Base-by-base conservation (phyloP, 1,139 yeast species). In the Blastobotrys ciferrii region DNA sequence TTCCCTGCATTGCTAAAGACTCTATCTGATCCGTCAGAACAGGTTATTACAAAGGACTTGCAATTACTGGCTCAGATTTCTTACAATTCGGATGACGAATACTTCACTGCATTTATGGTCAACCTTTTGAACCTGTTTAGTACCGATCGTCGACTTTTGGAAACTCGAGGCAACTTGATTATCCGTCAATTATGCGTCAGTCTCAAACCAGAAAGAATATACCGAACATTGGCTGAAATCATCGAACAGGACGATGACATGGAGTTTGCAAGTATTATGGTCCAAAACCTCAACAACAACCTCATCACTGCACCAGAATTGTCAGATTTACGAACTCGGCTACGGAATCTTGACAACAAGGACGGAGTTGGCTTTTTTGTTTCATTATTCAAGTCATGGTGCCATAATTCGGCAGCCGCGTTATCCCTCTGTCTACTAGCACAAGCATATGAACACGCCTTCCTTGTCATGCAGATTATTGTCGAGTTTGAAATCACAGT, bases 241-340 rank as follows among this genome's bases (percentile, higher is more conserved):
- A 68, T 92, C 44, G 81, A 82, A 30, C 71, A 74, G 23, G 81
- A 81, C 46, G 63, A 72, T 12, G 88, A 85, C 61, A 69, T 82
- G 45, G 84, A 81, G 25, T 94, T 94, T 64, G 80, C 87, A 38
- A 79, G 87, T 53, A 78, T 84, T 58, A 84, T 92, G 76, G 83
- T 92, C 39, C 96, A 91, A 56, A 88, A 92, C 32, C 73, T 92
- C 60, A 89, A 88, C 65, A 89, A 87, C 57, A 92, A 88, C 52
- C 71, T 94, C 48, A 77, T 92, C n/a, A 87, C 96, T 1, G 85
- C 96, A 0, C 88, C 87, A 1, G 98, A 92, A 61, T 72, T 94
- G 45, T 70, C 80, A 0, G 74, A 75, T 1, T 74, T 92, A 57
- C 77, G 98, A 46, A 81, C 79, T 54, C 80, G 86, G 60, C 71